Evolutionary conservation across 2,329 filamentous ascomycete genomes (phyloP).

Genomic region (Phaeosphaeriaceae sp.): DNA sequence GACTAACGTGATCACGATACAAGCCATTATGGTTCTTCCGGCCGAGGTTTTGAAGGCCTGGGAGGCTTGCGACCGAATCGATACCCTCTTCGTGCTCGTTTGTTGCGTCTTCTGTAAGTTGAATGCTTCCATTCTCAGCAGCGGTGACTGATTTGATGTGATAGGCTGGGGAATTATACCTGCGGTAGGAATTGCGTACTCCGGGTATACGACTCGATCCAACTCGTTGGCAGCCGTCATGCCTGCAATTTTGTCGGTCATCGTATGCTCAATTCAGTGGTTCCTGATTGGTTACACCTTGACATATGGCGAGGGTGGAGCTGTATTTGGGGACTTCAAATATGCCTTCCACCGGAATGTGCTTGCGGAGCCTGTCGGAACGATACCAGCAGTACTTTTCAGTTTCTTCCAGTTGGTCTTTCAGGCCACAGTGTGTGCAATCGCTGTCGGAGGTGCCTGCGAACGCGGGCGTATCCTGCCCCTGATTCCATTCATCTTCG

Average conservation of each 20-base stretch:
- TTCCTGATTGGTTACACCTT: conserved; percentile 59
- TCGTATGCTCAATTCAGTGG: conserved; percentile 60
- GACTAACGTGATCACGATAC: not conserved
- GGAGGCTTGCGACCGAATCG: conserved; percentile 60
- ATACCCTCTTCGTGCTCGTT: conserved; percentile 60
- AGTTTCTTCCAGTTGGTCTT: conserved; percentile 61
- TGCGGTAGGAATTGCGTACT: conserved; percentile 60
- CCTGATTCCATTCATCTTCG: conserved; percentile 57
- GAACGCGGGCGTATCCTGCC: conserved; percentile 57
- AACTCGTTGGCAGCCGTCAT: conserved; percentile 59
- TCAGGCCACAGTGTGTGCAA: conserved; percentile 59
- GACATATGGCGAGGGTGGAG: conserved; percentile 56
- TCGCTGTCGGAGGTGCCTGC: conserved; percentile 58
- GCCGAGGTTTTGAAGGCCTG: conserved; percentile 50
- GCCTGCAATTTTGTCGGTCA: conserved; percentile 56
- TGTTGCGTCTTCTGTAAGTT: conserved; percentile 56
- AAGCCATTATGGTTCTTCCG: conserved; percentile 29
- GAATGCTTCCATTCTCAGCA: not conserved
- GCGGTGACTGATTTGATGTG: not conserved
- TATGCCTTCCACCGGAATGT: conserved; percentile 57
- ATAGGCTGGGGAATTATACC: conserved; percentile 60
- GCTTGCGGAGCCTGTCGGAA: conserved; percentile 57
- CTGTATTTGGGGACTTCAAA: conserved; percentile 55
- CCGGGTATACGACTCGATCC: conserved; percentile 57
- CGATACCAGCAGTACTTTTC: conserved; percentile 59